Conservation (phyloP, 2,329 filamentous ascomycete species). For the Paramyrothecium sp. region DNA sequence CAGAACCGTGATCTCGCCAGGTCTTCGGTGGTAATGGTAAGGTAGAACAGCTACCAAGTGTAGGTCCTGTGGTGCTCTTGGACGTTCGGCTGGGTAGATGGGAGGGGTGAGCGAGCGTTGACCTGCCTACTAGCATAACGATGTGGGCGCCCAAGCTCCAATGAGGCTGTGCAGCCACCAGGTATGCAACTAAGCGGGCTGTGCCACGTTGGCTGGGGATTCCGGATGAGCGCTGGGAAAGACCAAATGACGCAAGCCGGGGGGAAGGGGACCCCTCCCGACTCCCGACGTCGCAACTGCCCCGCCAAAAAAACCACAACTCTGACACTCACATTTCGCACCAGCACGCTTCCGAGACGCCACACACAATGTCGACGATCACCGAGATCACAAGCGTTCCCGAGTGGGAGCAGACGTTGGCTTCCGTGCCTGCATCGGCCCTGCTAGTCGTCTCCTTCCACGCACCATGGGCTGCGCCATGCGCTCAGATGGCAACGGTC, state of each 20-base stretch:
- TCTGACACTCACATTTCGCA: conserved; percentile 13
- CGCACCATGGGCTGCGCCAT: conserved; percentile 94
- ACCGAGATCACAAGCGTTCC: conserved; percentile 72
- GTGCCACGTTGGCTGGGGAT: background rate
- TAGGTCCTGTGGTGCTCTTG: background rate
- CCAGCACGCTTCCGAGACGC: background rate
- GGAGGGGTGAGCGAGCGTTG: background rate
- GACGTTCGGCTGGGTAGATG: background rate
- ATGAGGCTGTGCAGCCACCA: background rate
- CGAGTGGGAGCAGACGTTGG: conserved; percentile 70
- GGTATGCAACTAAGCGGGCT: background rate
- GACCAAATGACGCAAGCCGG: conserved; percentile 24
- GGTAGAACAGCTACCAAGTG: background rate
- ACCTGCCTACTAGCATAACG: background rate
- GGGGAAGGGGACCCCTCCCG: conserved; percentile 3
- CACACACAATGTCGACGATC: conserved; percentile 65
- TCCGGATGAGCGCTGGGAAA: background rate
- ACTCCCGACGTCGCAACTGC: conserved; percentile 18
- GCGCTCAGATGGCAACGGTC: conserved; percentile 88
- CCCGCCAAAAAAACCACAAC: conserved; percentile 21
- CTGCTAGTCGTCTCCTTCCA: conserved; percentile 91
- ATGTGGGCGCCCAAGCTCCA: background rate
- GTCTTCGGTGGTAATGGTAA: background rate
- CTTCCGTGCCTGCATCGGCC: conserved; percentile 64
- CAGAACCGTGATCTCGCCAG: background rate